Conservation (phyloP, 1,284 basidiomycete genomes). For the Rugiboletus extremiorientalis region DNA sequence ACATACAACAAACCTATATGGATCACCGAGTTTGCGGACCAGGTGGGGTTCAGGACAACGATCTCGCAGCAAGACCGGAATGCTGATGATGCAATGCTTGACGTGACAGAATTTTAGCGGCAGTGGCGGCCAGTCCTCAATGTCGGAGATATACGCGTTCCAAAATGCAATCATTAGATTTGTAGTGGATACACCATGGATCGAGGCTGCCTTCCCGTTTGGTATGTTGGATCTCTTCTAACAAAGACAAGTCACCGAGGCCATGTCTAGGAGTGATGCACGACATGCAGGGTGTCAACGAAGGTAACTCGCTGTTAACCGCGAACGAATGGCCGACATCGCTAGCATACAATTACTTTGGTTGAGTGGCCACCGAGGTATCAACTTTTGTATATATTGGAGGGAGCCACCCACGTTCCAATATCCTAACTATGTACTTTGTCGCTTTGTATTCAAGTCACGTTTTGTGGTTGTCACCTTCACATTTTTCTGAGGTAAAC, state of each 20-base stretch:
- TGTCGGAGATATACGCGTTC: constrained; percentile 53
- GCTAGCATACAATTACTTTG: constrained; percentile 46
- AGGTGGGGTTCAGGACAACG: constrained; percentile 37
- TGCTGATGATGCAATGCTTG: background rate
- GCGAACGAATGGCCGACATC: constrained; percentile 44
- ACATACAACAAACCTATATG: constrained; percentile 54
- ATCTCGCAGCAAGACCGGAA: no score
- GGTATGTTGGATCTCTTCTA: constrained; percentile 38
- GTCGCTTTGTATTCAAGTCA: constrained; percentile 12
- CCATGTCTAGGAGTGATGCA: constrained; percentile 56
- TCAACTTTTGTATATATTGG: background rate
- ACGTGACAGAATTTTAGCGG: constrained; percentile 58
- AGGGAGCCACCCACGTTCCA: background rate
- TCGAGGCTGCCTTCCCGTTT: constrained; percentile 67
- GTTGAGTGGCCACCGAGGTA: constrained; percentile 7
- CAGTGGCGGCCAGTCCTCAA: constrained; percentile 48
- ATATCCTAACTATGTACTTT: background rate
- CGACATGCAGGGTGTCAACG: constrained; percentile 69
- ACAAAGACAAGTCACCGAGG: constrained; percentile 1
- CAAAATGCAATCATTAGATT: constrained; percentile 54
- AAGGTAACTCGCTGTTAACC: constrained; percentile 55
- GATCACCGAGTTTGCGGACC: constrained; percentile 72
- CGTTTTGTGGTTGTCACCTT: background rate
- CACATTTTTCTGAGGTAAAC: background rate
- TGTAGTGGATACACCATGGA: constrained; percentile 56